Evolutionary conservation across 805 yeast species (phyloP).

Genomic region (Yamadazyma olivae): DNA sequence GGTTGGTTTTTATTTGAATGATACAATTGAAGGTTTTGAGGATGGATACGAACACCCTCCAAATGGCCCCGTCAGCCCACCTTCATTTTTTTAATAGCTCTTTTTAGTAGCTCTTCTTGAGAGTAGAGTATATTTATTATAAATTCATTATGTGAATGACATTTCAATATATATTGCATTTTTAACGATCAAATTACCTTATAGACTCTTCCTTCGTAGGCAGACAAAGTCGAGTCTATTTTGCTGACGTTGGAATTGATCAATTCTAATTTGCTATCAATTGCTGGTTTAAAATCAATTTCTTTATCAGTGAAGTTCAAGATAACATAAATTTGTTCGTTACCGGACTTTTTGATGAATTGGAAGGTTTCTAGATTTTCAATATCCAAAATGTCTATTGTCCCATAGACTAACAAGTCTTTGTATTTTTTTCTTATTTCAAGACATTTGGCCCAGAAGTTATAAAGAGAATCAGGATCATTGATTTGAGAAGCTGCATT

Average conservation of each 20-base stretch:
- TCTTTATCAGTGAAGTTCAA: conserved; percentile 42
- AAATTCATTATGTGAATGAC: no score
- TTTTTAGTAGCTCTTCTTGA: neutral
- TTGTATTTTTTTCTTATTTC: conserved; percentile 41
- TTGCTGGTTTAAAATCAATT: conserved; percentile 27
- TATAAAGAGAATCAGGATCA: conserved; percentile 44
- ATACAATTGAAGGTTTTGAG: conserved; percentile 30
- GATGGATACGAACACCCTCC: conserved; percentile 19
- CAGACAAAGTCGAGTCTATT: conserved; percentile 24
- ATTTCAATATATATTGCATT: no score
- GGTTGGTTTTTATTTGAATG: conserved; percentile 74
- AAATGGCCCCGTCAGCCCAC: no score
- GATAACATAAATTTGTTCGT: conserved; percentile 30
- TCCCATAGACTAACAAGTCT: conserved; percentile 46
- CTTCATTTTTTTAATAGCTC: neutral
- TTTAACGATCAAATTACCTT: no score
- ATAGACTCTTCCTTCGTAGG: conserved; percentile 48
- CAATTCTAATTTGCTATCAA: conserved; percentile 25
- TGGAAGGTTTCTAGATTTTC: conserved; percentile 41
- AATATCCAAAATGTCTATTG: conserved; percentile 41
- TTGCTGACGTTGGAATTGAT: conserved; percentile 28
- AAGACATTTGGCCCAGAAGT: conserved; percentile 45
- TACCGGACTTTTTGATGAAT: conserved; percentile 33
- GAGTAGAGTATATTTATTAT: no score
- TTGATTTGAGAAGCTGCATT: conserved; percentile 46